Evolutionary conservation across 176 grass and related monocot species (phyloP).

Genomic region (Cenchrus fungigraminus): DNA sequence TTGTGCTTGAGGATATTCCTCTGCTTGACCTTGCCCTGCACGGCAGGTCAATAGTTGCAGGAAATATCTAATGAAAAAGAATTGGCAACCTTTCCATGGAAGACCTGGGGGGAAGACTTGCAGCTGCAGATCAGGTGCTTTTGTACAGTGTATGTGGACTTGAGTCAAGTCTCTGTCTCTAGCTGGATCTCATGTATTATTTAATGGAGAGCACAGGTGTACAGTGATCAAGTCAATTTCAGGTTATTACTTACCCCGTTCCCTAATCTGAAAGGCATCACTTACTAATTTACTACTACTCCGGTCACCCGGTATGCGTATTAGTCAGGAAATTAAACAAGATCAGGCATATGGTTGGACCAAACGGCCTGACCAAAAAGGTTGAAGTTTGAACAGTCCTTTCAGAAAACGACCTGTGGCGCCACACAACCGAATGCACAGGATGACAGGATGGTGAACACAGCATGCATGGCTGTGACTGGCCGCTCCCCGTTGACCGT

Average conservation of each 20-base stretch:
- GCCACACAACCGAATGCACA: neutral
- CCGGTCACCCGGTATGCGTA: neutral
- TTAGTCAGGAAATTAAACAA: neutral
- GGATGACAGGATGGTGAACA: too few species aligned
- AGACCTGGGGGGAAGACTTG: conserved; percentile 30
- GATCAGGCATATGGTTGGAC: conserved; percentile 11
- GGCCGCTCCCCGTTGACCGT: neutral
- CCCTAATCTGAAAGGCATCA: conserved; percentile 17
- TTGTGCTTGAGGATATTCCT: neutral
- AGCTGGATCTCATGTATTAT: neutral
- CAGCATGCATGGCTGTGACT: neutral
- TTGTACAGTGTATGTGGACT: too few species aligned
- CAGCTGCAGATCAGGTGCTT: too few species aligned
- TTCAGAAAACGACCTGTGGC: neutral
- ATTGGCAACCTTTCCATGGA: neutral
- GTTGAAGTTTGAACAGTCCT: neutral
- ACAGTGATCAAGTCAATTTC: neutral
- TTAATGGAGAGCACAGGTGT: neutral
- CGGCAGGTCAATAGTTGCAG: neutral
- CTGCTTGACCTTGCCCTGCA: neutral
- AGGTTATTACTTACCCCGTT: neutral
- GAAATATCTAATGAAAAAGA: neutral
- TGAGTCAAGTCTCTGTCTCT: too few species aligned
- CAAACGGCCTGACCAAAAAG: neutral
- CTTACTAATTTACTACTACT: neutral